Conservation (phyloP, 148 eudicot genomes). For the Simmondsia chinensis region DNA sequence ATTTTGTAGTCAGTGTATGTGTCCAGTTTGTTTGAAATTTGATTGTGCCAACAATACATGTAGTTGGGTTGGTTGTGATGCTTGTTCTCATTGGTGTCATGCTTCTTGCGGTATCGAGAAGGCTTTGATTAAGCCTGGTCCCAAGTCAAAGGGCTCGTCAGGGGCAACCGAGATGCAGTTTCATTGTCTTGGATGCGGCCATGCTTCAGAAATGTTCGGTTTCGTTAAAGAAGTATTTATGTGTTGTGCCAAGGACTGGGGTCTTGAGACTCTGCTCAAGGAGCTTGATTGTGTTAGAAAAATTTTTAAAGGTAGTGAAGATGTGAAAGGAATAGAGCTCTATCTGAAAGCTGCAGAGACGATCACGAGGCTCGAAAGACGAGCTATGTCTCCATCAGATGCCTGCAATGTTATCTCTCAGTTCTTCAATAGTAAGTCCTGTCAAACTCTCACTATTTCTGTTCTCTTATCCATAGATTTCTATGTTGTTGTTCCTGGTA, state of each 20-base stretch:
- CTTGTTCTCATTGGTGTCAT: constrained; percentile 87
- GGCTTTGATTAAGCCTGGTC: constrained; percentile 57
- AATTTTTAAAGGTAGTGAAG: constrained; percentile 61
- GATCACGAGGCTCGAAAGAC: constrained; percentile 44
- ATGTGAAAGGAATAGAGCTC: constrained; percentile 58
- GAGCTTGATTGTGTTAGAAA: constrained; percentile 79
- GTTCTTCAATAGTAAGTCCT: constrained; percentile 56
- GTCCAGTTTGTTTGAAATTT: constrained; percentile 60
- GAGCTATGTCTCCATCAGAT: constrained; percentile 46
- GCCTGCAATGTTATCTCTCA: constrained; percentile 50
- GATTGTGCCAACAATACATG: constrained; percentile 80
- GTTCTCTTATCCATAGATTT: neutral
- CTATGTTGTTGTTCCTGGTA: neutral
- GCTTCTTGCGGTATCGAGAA: constrained; percentile 61
- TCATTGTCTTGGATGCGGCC: constrained; percentile 72
- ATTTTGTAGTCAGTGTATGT: constrained; percentile 87
- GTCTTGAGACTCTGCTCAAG: constrained; percentile 39
- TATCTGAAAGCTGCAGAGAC: constrained; percentile 54
- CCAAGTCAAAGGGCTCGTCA: constrained; percentile 40
- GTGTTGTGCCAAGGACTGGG: constrained; percentile 70
- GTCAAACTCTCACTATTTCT: neutral
- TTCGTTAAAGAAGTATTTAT: constrained; percentile 72
- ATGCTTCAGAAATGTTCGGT: constrained; percentile 87
- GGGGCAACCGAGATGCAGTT: constrained; percentile 70
- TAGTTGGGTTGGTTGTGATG: constrained; percentile 91